Base-by-base conservation (phyloP, 345 rosid genomes). In the Excoecaria cochinchinensis region DNA sequence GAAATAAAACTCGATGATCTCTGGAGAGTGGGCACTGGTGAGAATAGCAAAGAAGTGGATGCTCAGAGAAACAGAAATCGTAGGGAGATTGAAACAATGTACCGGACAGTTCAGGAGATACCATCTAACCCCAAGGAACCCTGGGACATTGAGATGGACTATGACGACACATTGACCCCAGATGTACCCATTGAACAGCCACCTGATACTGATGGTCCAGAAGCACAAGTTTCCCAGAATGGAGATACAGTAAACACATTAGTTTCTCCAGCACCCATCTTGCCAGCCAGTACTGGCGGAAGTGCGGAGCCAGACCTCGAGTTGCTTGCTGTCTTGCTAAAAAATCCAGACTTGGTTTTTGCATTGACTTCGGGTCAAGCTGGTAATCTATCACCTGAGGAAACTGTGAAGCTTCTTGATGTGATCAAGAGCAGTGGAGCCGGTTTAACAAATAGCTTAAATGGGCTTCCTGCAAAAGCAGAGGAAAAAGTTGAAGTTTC, bases 111-210 rank as follows among this genome's bases (percentile, higher is more conserved):
- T 46, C 87, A 81, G 76, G 89, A 85, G 79, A 90, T 96, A 80
- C 97, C 98, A 15, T 82, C 75, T 46, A 90, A 93, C 66, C 97
- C 99, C 46, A 96, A 89, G 86, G 98, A 89, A 74, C 99, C 99
- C 5, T 96, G 99, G 98, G 99, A 93, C 83, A 70, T 83, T 22
- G 98, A 96, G 79, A 92, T 96, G 93, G 97, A 96, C 80, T 87
- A 81, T 79, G 98, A 93, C 75, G 99, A 96, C 84, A 74, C 94
- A 61, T 77, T 93, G 86, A 96, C 99, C 66, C 93, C 89, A 12
- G 90, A 87, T 77, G 90, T 96, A 50, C 97, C 95, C 5, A 80
- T 86, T 52, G 92, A 92, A 82, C 99, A 96, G 89, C 87, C 83
- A 69, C 97, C 95, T 39, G 93, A 91, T 79, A 79, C 82, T 22